Conservation (phyloP, 2,329 filamentous ascomycete species). For the Colletotrichum godetiae region DNA sequence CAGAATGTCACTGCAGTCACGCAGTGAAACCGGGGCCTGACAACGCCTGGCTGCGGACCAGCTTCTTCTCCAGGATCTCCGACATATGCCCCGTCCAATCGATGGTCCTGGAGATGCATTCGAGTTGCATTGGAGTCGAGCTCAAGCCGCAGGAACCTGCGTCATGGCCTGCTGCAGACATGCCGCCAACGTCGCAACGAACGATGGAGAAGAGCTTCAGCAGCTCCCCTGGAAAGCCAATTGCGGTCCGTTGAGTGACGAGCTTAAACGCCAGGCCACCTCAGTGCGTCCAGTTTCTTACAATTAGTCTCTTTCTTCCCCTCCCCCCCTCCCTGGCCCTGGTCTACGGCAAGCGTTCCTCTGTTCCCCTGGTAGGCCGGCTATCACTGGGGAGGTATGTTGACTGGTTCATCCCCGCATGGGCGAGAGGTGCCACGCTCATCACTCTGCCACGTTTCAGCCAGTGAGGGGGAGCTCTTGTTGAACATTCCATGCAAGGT, state of each 20-base stretch:
- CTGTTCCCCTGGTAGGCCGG: background rate
- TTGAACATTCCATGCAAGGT: background rate
- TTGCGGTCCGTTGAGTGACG: background rate
- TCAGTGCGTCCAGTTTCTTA: conserved; percentile 8
- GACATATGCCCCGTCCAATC: conserved; percentile 33
- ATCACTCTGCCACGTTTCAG: conserved; percentile 18
- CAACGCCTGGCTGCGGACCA: background rate
- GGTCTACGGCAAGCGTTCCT: background rate
- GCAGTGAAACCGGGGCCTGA: conserved; percentile 1
- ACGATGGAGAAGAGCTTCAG: background rate
- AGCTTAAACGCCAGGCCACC: background rate
- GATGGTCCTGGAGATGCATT: background rate
- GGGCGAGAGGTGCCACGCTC: conserved; percentile 3
- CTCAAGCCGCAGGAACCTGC: conserved; percentile 33
- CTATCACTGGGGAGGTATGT: conserved; percentile 2
- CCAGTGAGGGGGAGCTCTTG: background rate
- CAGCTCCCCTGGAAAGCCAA: background rate
- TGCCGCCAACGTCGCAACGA: background rate
- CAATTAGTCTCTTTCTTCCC: background rate
- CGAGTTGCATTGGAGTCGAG: conserved; percentile 17
- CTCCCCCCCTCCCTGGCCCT: background rate
- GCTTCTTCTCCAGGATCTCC: conserved; percentile 24
- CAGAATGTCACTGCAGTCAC: conserved; percentile 8
- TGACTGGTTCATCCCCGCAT: conserved; percentile 25
- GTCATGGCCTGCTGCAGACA: conserved; percentile 28